Evolutionary conservation across 495 filamentous ascomycete genomes (phyloP).

Genomic region (Haplographium delicatum): DNA sequence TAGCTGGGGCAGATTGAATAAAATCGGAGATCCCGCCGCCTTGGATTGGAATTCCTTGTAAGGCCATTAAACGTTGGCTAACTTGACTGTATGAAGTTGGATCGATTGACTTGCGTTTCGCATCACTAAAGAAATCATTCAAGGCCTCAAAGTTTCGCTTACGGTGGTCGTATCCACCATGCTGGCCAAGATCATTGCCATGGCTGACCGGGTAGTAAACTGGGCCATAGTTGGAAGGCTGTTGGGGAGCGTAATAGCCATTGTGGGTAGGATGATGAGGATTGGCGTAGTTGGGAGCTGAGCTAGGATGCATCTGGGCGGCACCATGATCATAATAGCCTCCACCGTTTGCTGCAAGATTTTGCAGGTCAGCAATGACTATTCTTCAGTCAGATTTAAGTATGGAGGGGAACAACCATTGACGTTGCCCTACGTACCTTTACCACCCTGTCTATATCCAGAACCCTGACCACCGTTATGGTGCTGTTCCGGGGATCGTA

Average conservation of each 20-base stretch:
- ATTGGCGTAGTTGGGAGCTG: slow-evolving; percentile 35
- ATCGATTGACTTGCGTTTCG: slow-evolving; percentile 85
- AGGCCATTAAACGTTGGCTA: slow-evolving; percentile 67
- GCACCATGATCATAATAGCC: slow-evolving; percentile 53
- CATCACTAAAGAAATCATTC: slow-evolving; percentile 89
- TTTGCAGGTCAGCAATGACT: slow-evolving; percentile 44
- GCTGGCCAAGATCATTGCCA: slow-evolving; percentile 43
- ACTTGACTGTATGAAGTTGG: slow-evolving; percentile 77
- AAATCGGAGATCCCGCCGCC: slow-evolving; percentile 62
- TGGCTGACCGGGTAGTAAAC: slow-evolving; percentile 65
- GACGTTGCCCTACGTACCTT: slow-evolving; percentile 44
- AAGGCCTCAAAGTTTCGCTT: slow-evolving; percentile 84
- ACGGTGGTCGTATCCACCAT: slow-evolving; percentile 54
- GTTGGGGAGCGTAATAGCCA: slow-evolving; percentile 52
- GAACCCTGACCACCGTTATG: slow-evolving; percentile 54
- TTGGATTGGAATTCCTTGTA: slow-evolving; percentile 67
- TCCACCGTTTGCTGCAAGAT: slow-evolving; percentile 45
- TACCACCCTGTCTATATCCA: slow-evolving; percentile 46
- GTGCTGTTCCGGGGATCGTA: slow-evolving; percentile 69
- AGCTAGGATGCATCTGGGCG: slow-evolving; percentile 44
- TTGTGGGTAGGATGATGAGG: slow-evolving; percentile 39
- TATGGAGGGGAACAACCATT: slow-evolving; percentile 18
- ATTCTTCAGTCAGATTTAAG: slow-evolving; percentile 15
- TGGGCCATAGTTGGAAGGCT: slow-evolving; percentile 43
- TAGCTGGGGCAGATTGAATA: slow-evolving; percentile 50